Conservation (phyloP, 2,329 filamentous ascomycete species). For the Talaromyces sp. region DNA sequence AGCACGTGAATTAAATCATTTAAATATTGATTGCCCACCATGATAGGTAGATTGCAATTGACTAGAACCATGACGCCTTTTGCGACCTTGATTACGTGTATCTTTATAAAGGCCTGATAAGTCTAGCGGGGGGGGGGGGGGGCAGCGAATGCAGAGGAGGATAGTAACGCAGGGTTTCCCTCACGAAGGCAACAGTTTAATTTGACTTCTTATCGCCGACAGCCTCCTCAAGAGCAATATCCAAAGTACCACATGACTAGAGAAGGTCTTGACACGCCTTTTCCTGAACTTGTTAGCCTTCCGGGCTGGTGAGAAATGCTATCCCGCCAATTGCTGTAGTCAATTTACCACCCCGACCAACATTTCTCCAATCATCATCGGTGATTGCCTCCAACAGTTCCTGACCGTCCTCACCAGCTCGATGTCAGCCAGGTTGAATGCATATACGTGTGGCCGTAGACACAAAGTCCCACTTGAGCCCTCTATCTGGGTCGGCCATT, state of each 20-base stretch:
- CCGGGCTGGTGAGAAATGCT: slow-evolving; percentile 19
- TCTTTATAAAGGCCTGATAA: not conserved
- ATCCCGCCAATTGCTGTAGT: slow-evolving; percentile 23
- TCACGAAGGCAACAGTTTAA: not conserved
- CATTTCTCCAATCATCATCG: not conserved
- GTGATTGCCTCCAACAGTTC: not conserved
- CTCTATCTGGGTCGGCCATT: not conserved
- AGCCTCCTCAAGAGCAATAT: not conserved
- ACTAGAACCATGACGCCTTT: not conserved
- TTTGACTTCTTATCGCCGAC: not conserved
- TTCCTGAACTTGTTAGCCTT: slow-evolving; percentile 10
- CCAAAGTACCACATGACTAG: not conserved
- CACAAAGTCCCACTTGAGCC: not conserved
- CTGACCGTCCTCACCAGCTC: not conserved
- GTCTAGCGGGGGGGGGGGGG: not conserved
- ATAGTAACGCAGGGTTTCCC: not conserved
- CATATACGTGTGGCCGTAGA: not conserved
- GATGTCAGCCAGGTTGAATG: not conserved
- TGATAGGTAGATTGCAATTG: not conserved
- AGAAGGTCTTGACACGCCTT: not conserved
- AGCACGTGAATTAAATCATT: not conserved
- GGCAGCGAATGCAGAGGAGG: not conserved
- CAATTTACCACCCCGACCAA: not conserved
- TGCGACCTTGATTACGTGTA: not conserved
- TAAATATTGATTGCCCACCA: not conserved